Conservation (phyloP, 1,139 yeast genomes). For the Suhomyces bribrorum region DNA sequence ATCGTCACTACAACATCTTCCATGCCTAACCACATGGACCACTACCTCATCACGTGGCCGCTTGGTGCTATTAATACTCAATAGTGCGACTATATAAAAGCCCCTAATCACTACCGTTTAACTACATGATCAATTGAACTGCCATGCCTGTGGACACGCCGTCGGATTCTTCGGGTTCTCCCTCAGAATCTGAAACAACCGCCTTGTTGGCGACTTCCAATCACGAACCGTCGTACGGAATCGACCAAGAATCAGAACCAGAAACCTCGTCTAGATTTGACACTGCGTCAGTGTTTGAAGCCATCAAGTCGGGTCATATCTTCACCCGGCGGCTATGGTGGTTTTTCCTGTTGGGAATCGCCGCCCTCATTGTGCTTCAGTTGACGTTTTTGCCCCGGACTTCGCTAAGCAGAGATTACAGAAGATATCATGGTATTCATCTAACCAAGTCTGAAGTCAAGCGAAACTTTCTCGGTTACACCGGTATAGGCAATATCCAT, state of each 20-base stretch:
- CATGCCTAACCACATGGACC: no score
- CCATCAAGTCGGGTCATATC: conserved; percentile 1
- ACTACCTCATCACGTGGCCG: no score
- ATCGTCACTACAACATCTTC: no score
- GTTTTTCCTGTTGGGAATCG: conserved; percentile 54
- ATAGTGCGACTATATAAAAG: no score
- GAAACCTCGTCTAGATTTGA: background rate
- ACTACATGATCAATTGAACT: conserved; percentile 1
- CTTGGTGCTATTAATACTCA: no score
- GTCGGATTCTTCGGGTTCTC: background rate
- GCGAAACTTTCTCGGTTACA: conserved; percentile 34
- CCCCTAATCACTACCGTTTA: background rate
- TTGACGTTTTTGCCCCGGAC: conserved; percentile 84
- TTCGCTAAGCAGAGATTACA: conserved; percentile 77
- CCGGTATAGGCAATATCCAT: conserved; percentile 29
- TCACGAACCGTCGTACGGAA: background rate
- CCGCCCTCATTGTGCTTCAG: conserved; percentile 57
- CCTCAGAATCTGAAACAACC: conserved; percentile 2
- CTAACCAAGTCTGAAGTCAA: conserved; percentile 66
- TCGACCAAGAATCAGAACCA: background rate
- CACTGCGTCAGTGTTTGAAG: background rate
- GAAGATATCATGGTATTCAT: conserved; percentile 68
- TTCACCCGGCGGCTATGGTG: conserved; percentile 44
- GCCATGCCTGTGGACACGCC: conserved; percentile 2
- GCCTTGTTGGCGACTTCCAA: conserved; percentile 1